phyloP scores from a whole-genome alignment of 805 yeast species.

The Candida quercuum region DNA sequence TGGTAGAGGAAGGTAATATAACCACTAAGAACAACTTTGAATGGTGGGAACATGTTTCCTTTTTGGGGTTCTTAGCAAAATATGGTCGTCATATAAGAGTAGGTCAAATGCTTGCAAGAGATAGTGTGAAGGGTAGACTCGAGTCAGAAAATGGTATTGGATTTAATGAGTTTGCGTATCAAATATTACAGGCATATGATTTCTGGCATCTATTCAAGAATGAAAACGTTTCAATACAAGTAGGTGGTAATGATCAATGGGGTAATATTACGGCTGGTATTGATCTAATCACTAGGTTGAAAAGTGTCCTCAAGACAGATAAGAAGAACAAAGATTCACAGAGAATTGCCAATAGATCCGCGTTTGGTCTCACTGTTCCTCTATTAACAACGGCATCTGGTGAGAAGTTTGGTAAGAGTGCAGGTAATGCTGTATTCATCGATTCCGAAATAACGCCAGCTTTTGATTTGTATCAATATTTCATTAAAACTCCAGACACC shows the following conservation, averaged over 20 bases:
- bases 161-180: slow-evolving; percentile 91
- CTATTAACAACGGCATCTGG: slow-evolving; percentile 83
- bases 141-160: slow-evolving; percentile 73
- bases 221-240: slow-evolving; percentile 62
- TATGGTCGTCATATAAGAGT: slow-evolving; percentile 80
- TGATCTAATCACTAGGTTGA: slow-evolving; percentile 70
- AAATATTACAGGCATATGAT: slow-evolving; percentile 88
- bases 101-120: slow-evolving; percentile 83
- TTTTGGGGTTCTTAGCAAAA: slow-evolving; percentile 71
- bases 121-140: slow-evolving; percentile 75
- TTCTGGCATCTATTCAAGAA: slow-evolving; percentile 72
- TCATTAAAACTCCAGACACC: slow-evolving; percentile 73
- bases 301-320: slow-evolving; percentile 17
- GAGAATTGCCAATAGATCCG: slow-evolving; percentile 20
- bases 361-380: slow-evolving; percentile 85
- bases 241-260: slow-evolving; percentile 98
- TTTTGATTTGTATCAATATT: slow-evolving; percentile 79
- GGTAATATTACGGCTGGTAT: slow-evolving; percentile 96
- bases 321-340: slow-evolving; percentile 19
- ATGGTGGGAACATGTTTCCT: slow-evolving; percentile 81
- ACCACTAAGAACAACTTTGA: slow-evolving; percentile 55
- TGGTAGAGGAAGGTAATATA: slow-evolving; percentile 35
- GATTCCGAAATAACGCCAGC: slow-evolving; percentile 71
- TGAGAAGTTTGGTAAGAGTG: slow-evolving; percentile 93
- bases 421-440: slow-evolving; percentile 93